phyloP scores from a whole-genome alignment of 495 filamentous ascomycete species.

The Amphirosellinia nigrospora region DNA sequence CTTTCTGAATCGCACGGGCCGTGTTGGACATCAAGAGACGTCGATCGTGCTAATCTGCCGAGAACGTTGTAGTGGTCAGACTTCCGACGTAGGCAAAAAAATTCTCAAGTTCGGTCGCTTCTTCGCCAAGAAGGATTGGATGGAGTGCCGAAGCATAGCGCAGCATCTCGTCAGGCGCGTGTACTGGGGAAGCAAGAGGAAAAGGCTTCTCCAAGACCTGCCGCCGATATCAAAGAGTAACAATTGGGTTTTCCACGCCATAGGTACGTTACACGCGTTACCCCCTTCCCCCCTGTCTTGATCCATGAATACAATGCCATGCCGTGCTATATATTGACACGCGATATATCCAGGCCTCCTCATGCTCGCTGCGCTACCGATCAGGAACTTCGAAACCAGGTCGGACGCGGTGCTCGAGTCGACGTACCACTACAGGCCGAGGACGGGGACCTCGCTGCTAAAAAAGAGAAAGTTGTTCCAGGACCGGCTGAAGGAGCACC shows the following conservation, averaged over 20 bases:
- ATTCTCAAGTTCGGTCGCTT: background rate
- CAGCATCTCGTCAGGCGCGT: background rate
- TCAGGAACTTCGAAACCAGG: background rate
- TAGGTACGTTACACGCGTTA: background rate
- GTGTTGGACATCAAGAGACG: background rate
- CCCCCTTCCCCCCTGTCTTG: background rate
- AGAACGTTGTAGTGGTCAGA: background rate
- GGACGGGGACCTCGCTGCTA: background rate
- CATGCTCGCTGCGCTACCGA: conserved; percentile 8
- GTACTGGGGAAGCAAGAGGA: background rate
- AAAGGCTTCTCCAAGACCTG: background rate
- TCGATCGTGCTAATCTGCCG: background rate
- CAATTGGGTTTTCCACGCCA: conserved; percentile 7
- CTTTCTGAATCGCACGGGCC: background rate
- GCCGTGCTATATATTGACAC: too few relatives aligned
- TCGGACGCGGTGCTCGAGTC: background rate
- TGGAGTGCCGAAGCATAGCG: background rate
- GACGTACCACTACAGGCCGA: background rate
- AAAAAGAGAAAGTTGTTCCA: background rate
- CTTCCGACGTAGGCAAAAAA: background rate
- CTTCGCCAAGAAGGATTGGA: background rate
- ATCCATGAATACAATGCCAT: too few relatives aligned
- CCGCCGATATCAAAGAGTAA: background rate
- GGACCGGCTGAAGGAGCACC: background rate
- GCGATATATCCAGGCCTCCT: conserved; percentile 18